Base-by-base conservation (phyloP, 495 filamentous ascomycete genomes). In the Amorphotheca resinae region DNA sequence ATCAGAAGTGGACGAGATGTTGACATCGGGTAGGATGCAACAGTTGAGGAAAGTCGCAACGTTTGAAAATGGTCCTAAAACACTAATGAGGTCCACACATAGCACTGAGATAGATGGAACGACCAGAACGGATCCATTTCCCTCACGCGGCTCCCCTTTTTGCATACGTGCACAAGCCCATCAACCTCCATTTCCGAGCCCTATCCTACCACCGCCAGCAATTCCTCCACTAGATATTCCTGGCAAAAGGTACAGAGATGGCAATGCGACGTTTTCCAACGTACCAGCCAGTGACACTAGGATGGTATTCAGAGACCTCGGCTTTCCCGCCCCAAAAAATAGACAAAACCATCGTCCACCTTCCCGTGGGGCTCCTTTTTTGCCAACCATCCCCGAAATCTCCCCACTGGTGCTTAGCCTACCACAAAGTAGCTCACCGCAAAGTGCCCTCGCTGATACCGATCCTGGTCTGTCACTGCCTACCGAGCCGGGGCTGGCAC, bases 1-100 rank as follows among this genome's bases (percentile, higher is more conserved):
- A 16, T 56, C 66, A 18, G 67, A 73, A 44, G 69, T 56, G 7
- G 67, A 74, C 38, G 69, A 74, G 55, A 70, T 72, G 65, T 62
- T 73, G 7, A 67, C 61, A 9, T 56, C 66, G 31, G 25, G 30
- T 3, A 42, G 41, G 37, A 48, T 46, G 11, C 28, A 42, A 22
- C 31, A 37, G n/a, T 33, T 33, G 34, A 37, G 34, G 18, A 8
- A 37, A 18, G 18, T 17, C 9, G 34, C 25, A 11, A 28, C 5
- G 25, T 5, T 28, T 5, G 25, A 28, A 28, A 28, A 11, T 5
- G 25, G n/a, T n/a, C n/a, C n/a, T n/a, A n/a, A n/a, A n/a, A n/a
- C n/a, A n/a, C n/a, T n/a, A n/a, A n/a, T n/a, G n/a, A n/a, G n/a
- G n/a, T n/a, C 31, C 3, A 14, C 31, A 4, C 31, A 15, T 14